Conservation (phyloP, 805 yeast species). For the Dipodascus geniculatus region DNA sequence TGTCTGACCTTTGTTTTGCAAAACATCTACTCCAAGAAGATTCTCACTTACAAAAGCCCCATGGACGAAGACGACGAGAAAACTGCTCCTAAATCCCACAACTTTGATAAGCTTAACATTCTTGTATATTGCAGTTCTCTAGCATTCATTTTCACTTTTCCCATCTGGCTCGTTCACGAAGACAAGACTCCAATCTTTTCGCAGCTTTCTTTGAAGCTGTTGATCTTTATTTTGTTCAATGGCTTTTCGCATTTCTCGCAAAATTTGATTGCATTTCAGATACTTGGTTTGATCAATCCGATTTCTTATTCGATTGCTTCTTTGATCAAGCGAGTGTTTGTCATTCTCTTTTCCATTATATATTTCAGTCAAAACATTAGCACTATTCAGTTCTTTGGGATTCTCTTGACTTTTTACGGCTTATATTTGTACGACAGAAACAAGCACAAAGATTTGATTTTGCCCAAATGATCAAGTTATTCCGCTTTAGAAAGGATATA, state of each 20-base stretch:
- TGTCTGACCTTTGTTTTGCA: slow-evolving; percentile 72
- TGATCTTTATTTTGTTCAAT: slow-evolving; percentile 41
- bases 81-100: slow-evolving; percentile 31
- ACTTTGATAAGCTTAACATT: slow-evolving; percentile 59
- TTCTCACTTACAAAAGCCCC: slow-evolving; percentile 39
- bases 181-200: slow-evolving; percentile 19
- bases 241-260: slow-evolving; percentile 73
- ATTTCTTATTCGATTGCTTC: slow-evolving; percentile 80
- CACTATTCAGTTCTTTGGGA: slow-evolving; percentile 30
- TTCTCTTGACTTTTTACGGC: slow-evolving; percentile 29
- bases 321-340: slow-evolving; percentile 77
- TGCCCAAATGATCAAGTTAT: slow-evolving; percentile 7
- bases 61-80: slow-evolving; percentile 4
- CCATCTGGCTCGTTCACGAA: slow-evolving; percentile 61
- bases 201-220: slow-evolving; percentile 22
- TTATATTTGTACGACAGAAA: slow-evolving; percentile 31
- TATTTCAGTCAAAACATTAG: slow-evolving; percentile 38
- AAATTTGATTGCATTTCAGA: slow-evolving; percentile 68
- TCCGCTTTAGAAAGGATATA: slow-evolving; percentile 10
- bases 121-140: slow-evolving; percentile 65
- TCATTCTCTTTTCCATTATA: slow-evolving; percentile 67
- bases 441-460: slow-evolving; percentile 11
- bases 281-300: slow-evolving; percentile 71
- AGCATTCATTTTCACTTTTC: slow-evolving; percentile 62
- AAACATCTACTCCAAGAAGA: slow-evolving; percentile 75